Evolutionary conservation across 1,284 basidiomycete genomes (phyloP).

Genomic region (Thelephora terrestris): DNA sequence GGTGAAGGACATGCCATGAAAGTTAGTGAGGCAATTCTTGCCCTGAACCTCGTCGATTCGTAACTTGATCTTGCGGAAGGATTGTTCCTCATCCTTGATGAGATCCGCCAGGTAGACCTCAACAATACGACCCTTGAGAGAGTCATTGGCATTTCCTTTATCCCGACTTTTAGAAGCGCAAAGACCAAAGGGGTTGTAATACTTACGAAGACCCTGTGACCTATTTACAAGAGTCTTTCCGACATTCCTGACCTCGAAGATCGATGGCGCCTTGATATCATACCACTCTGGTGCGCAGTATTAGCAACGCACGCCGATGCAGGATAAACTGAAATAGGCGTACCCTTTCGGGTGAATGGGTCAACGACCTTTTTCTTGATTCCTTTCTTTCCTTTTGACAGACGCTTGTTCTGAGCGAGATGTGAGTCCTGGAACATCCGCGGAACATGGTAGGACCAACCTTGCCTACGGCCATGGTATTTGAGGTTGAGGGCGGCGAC

Average conservation of each 20-base stretch:
- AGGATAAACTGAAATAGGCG: slow-evolving; percentile 11
- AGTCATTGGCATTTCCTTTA: slow-evolving; percentile 97
- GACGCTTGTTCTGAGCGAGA: slow-evolving; percentile 81
- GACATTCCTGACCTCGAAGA: slow-evolving; percentile 94
- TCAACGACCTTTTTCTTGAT: slow-evolving; percentile 99
- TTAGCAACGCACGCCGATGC: slow-evolving; percentile 1
- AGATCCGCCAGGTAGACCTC: slow-evolving; percentile 97
- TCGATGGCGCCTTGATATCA: slow-evolving; percentile 97
- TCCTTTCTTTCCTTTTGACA: slow-evolving; percentile 99
- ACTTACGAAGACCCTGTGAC: slow-evolving; percentile 94
- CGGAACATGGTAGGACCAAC: slow-evolving; percentile 29
- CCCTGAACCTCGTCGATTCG: slow-evolving; percentile 97
- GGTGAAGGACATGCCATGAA: slow-evolving; percentile 99
- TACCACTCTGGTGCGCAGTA: slow-evolving; percentile 75
- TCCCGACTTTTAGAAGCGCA: neutral
- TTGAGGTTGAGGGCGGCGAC: slow-evolving; percentile 28
- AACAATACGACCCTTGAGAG: slow-evolving; percentile 93
- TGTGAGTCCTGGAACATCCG: slow-evolving; percentile 7
- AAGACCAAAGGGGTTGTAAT: neutral
- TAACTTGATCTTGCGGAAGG: slow-evolving; percentile 99
- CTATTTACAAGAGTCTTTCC: slow-evolving; percentile 99
- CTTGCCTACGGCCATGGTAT: slow-evolving; percentile 88
- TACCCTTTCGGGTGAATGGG: slow-evolving; percentile 98
- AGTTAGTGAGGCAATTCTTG: slow-evolving; percentile 99
- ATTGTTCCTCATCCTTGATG: slow-evolving; percentile 99